Evolutionary conservation across 2,329 filamentous ascomycete genomes (phyloP).

Genomic region (Diplodia corticola): DNA sequence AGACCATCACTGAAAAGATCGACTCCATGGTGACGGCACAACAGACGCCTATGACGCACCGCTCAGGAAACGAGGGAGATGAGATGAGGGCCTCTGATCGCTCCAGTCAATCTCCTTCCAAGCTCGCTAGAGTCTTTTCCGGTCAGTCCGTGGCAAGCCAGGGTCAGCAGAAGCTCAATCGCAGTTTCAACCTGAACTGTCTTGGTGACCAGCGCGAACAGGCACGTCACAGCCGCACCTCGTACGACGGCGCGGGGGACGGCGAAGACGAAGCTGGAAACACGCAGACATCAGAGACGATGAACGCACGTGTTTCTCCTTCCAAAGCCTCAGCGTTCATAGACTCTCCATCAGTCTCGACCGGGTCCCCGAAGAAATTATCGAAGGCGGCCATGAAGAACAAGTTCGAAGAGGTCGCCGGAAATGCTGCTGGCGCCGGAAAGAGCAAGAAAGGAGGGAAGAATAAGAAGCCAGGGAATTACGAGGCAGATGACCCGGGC

Average conservation of each 20-base stretch:
- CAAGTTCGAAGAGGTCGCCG: conserved; percentile 49
- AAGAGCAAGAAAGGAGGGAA: conserved; percentile 27
- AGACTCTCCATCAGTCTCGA: conserved; percentile 31
- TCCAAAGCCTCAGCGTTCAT: conserved; percentile 21
- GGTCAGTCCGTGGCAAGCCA: conserved; percentile 26
- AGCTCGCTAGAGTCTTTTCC: conserved; percentile 28
- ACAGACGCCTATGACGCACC: conserved; percentile 15
- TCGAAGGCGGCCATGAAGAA: conserved; percentile 48
- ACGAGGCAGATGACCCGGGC: conserved; percentile 30
- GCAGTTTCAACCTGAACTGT: conserved; percentile 29
- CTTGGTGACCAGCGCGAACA: conserved; percentile 28
- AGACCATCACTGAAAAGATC: conserved; percentile 2
- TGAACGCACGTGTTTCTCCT: conserved; percentile 29
- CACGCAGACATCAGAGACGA: conserved; percentile 25
- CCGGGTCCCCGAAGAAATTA: conserved; percentile 38
- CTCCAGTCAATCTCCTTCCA: conserved; percentile 23
- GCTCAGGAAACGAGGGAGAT: conserved; percentile 17
- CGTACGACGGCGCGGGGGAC: conserved; percentile 43
- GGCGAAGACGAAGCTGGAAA: conserved; percentile 36
- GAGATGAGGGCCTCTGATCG: neutral
- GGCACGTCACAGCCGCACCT: conserved; percentile 32
- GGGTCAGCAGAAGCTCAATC: conserved; percentile 32
- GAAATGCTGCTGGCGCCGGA: conserved; percentile 38
- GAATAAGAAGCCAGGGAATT: conserved; percentile 37
- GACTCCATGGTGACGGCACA: neutral